These are phyloP conservation scores for Fagopyrum esculentum DNA, from an alignment of 148 eudicot genomes.

Conservation along the genomic window DNA sequence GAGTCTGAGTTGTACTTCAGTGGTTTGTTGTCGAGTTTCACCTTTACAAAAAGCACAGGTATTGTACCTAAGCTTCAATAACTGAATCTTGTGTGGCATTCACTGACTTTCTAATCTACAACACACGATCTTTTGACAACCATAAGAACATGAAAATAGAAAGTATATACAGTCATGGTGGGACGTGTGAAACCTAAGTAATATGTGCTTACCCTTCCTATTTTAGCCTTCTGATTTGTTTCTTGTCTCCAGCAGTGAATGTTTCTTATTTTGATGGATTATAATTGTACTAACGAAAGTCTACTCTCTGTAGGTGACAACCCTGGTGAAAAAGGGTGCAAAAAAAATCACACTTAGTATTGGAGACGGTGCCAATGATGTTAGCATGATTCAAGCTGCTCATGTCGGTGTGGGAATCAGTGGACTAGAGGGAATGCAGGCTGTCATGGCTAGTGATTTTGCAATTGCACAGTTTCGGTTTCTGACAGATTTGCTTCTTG, in stretches of 20 bases:
- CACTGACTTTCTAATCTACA: background rate
- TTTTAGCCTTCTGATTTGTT: background rate
- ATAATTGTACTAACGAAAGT: background rate
- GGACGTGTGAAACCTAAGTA: background rate
- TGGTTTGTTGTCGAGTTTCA: slow-evolving; percentile 97
- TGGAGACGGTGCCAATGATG: slow-evolving; percentile 95
- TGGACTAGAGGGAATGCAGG: slow-evolving; percentile 99
- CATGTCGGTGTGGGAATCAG: slow-evolving; percentile 99
- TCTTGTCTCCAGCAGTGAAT: background rate
- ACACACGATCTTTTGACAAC: background rate
- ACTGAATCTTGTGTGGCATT: background rate
- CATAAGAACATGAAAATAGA: background rate
- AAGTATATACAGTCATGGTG: background rate
- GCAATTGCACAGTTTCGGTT: slow-evolving; percentile 97
- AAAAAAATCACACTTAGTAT: slow-evolving; percentile 79
- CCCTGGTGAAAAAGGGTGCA: slow-evolving; percentile 85
- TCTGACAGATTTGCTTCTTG: slow-evolving; percentile 88
- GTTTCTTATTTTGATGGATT: background rate
- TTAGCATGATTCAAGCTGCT: slow-evolving; percentile 97
- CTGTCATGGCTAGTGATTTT: slow-evolving; percentile 98
- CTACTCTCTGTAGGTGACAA: slow-evolving; percentile 65
- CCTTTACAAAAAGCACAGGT: slow-evolving; percentile 70
- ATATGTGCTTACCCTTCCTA: background rate
- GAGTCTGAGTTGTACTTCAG: slow-evolving; percentile 84
- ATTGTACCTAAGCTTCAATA: background rate